Base-by-base conservation (phyloP, 805 yeast species). In the Lipomyces spencermartinsiae region DNA sequence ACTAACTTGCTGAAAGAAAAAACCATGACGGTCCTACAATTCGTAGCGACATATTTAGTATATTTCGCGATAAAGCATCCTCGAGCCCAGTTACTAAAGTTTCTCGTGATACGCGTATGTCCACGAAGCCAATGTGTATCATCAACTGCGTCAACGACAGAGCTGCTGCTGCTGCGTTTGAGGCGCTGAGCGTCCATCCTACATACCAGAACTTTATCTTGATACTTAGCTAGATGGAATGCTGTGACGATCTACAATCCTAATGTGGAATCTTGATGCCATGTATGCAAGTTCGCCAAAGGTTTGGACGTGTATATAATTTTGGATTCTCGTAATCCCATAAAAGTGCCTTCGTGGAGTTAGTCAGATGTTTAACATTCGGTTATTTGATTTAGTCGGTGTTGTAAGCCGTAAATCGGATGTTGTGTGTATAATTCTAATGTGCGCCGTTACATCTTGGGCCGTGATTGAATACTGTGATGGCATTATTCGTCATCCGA, bases 21-120 rank as follows among this genome's bases (percentile, higher is more conserved):
- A 14, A 43, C 3, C 49, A 43, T n/a, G 49, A 43, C n/a, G 49
- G n/a, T 19, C 49, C 49, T 6, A 43, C 49, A 16, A 43, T 43
- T 43, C 49, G 49, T 43, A 43, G 49, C n/a, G 49, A 43, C n/a
- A 43, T 43, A 43, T 43, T 43, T n/a, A 43, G 6, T 43, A n/a
- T 43, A 7, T 43, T 43, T 8, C 22, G 49, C 14, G 49, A 43
- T 19, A 43, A 43, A 43, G 49, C 49, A n/a, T 43, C 49, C 19
- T 43, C 49, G 49, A 43, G 49, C 19, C 49, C 49, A 19, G n/a
- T 43, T 16, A 43, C 49, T n/a, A 43, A 43, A 16, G n/a, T 43
- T 5, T n/a, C 49, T 5, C 49, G 49, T 14, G 19, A 43, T 43
- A 43, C 49, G 22, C 14, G 16, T 4, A 19, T 16, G 16, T 6